A percentile compares a stretch with the other conserved stretches of the same genome.
phyloP scores from a whole-genome alignment of 768 basidiomycete genomes.

The Phallus indusiatus region DNA sequence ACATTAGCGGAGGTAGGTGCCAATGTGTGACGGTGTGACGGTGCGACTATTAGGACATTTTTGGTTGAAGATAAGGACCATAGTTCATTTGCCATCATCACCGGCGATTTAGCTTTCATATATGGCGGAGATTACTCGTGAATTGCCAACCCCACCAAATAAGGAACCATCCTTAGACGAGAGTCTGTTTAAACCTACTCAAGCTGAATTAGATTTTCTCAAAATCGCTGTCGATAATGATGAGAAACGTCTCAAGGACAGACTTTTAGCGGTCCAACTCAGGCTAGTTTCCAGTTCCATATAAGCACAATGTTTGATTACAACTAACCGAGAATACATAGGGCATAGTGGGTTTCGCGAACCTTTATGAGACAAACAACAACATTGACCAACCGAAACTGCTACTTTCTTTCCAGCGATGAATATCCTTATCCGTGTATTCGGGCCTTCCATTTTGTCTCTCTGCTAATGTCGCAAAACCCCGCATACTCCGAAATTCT shows the following conservation, averaged over 20 bases:
- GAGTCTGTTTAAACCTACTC: slow-evolving; percentile 13
- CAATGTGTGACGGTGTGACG: too few relatives aligned
- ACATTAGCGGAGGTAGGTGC: too few relatives aligned
- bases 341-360: slow-evolving; percentile 24
- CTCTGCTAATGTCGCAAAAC: slow-evolving; percentile 20
- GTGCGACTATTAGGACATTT: too few relatives aligned
- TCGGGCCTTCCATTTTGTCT: slow-evolving; percentile 22
- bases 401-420: slow-evolving; percentile 14
- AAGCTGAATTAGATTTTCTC: slow-evolving; percentile 18
- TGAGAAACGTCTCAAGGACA: slow-evolving; percentile 15
- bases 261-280: slow-evolving; percentile 19
- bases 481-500: slow-evolving; percentile 19
- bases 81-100: too few relatives aligned
- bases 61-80: too few relatives aligned
- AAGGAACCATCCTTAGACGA: slow-evolving; percentile 17
- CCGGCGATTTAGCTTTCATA: too few relatives aligned
- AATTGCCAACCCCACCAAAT: background rate
- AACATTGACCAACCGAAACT: background rate
- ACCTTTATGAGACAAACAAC: background rate
- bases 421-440: slow-evolving; percentile 26
- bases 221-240: slow-evolving; percentile 15
- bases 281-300: slow-evolving; percentile 1
- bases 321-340: slow-evolving; percentile 1
- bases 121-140: slow-evolving; percentile 4
- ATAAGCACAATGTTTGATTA: background rate